A percentile compares a stretch with the other conserved stretches of the same genome.
These are phyloP conservation scores for Houttuynia cordata DNA, from an alignment of 164 flowering plant genomes.

Conservation along the genomic window DNA sequence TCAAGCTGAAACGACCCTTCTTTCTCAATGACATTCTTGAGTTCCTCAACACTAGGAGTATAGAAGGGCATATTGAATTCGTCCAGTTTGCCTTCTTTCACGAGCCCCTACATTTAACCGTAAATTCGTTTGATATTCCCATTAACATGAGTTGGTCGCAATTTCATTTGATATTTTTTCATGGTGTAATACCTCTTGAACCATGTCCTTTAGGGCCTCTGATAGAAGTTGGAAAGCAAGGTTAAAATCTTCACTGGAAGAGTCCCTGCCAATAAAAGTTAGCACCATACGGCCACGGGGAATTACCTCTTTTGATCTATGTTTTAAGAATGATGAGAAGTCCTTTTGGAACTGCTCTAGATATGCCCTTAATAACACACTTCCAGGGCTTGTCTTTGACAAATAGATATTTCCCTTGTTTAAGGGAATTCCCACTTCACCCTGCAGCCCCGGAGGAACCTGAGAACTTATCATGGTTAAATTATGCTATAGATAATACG, in stretches of 20 bases:
- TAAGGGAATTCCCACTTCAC: background rate
- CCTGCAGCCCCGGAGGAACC: constrained; percentile 31
- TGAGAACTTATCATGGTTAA: no score
- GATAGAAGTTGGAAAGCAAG: constrained; percentile 33
- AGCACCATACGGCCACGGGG: constrained; percentile 45
- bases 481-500: no score
- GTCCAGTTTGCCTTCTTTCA: constrained; percentile 35
- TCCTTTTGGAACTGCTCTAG: constrained; percentile 37
- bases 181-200: no score
- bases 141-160: background rate
- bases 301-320: constrained; percentile 38
- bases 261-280: constrained; percentile 40
- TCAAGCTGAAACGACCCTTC: constrained; percentile 53
- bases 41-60: constrained; percentile 34
- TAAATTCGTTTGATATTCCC: no score
- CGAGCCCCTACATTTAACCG: constrained; percentile 25
- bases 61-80: constrained; percentile 45
- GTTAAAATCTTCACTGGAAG: constrained; percentile 23
- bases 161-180: background rate
- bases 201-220: constrained; percentile 34
- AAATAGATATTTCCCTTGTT: constrained; percentile 50
- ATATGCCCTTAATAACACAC: constrained; percentile 31
- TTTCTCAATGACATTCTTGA: constrained; percentile 17
- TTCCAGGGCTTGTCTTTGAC: constrained; percentile 27
- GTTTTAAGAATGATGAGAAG: constrained; percentile 29